Evolutionary conservation across 768 basidiomycete genomes (phyloP).

Genomic region (Lactarius sp.): DNA sequence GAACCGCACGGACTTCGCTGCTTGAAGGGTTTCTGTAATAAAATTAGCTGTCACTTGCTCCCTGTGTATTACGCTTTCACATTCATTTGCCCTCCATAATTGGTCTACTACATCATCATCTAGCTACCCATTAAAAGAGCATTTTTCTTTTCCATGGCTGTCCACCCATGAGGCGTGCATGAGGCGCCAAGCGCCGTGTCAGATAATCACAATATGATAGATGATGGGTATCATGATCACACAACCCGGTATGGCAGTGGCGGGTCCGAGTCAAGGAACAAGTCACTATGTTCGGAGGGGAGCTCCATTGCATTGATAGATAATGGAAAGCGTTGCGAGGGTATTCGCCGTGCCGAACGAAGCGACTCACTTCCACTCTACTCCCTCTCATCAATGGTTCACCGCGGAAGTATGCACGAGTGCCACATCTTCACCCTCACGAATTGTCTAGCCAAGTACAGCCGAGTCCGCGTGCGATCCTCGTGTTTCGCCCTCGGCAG

Average conservation of each 20-base stretch:
- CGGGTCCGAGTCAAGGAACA: neutral
- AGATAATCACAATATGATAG: neutral
- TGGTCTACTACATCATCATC: slow-evolving; percentile 19
- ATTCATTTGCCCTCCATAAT: slow-evolving; percentile 6
- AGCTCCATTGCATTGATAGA: neutral
- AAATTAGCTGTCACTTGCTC: slow-evolving; percentile 7
- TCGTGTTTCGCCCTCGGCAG: slow-evolving; percentile 15
- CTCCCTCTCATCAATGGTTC: slow-evolving; percentile 14
- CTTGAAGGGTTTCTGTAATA: slow-evolving; percentile 7
- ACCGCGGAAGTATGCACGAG: neutral
- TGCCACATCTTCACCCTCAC: slow-evolving; percentile 8
- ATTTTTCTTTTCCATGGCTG: neutral
- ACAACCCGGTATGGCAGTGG: neutral
- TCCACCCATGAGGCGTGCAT: neutral
- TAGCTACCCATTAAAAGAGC: slow-evolving; percentile 19
- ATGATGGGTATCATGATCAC: neutral
- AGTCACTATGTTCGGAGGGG: neutral
- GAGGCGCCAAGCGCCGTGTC: neutral
- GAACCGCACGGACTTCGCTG: slow-evolving; percentile 24
- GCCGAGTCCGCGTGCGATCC: slow-evolving; percentile 12
- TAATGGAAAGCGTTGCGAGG: too few relatives aligned
- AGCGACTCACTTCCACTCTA: slow-evolving; percentile 11
- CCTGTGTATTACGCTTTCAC: slow-evolving; percentile 20
- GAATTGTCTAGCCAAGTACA: slow-evolving; percentile 4
- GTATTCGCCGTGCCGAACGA: slow-evolving; percentile 13